Evolutionary conservation across 768 basidiomycete species (phyloP).

Genomic region (Rhizopogon vulgaris): DNA sequence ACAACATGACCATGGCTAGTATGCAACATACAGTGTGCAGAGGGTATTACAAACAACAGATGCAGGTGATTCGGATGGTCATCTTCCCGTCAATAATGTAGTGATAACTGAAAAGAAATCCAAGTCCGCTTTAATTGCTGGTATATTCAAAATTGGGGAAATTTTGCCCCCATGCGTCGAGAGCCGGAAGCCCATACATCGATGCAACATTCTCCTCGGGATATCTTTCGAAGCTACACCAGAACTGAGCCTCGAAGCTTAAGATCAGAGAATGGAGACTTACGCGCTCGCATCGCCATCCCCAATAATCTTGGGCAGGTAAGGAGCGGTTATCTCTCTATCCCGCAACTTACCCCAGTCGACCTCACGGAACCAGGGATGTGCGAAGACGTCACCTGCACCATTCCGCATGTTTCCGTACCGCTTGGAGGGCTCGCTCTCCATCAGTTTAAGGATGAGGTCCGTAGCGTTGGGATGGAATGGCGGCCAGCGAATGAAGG

Average conservation of each 20-base stretch:
- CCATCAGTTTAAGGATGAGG: conserved; percentile 87
- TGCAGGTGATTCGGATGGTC: conserved; percentile 4
- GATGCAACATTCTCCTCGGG: conserved; percentile 65
- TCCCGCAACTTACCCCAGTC: conserved; percentile 78
- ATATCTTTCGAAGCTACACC: conserved; percentile 64
- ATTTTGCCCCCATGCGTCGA: conserved; percentile 56
- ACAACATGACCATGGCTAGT: not conserved
- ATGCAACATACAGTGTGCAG: conserved; percentile 2
- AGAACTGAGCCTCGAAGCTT: not conserved
- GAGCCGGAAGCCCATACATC: conserved; percentile 50
- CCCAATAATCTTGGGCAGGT: conserved; percentile 83
- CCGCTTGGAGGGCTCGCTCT: conserved; percentile 79
- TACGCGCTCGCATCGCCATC: conserved; percentile 96
- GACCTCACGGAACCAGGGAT: conserved; percentile 92
- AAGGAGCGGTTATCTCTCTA: conserved; percentile 91
- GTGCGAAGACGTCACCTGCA: conserved; percentile 86
- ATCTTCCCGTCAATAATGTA: conserved; percentile 6
- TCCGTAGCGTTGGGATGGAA: conserved; percentile 77
- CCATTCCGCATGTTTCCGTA: conserved; percentile 88
- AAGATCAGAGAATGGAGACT: conserved; percentile 27
- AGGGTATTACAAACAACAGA: conserved; percentile 9
- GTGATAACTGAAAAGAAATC: conserved; percentile 3
- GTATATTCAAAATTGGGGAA: conserved; percentile 84
- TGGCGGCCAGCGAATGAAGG: conserved; percentile 72
- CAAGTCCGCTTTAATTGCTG: conserved; percentile 4